Percentiles rank a stretch among this genome's conserved stretches.
Evolutionary conservation across 2,329 filamentous ascomycete species (phyloP).

Genomic region (Sporothrix protearum): DNA sequence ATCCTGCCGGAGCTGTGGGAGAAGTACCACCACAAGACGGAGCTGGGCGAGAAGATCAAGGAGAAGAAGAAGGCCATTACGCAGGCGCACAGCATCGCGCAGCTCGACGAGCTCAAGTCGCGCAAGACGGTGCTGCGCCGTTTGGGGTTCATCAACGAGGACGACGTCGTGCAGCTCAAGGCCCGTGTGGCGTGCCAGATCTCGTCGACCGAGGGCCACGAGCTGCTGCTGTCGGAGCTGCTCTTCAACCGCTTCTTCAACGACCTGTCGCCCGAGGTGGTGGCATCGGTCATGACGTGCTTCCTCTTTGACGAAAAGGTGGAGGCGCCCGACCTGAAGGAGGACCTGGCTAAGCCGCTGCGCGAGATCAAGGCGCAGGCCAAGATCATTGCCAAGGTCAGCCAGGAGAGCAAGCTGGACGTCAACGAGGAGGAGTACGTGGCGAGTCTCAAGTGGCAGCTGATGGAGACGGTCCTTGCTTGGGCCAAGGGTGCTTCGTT

Average conservation of each 20-base stretch:
- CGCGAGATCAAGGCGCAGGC: constrained; percentile 85
- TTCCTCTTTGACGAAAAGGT: constrained; percentile 98
- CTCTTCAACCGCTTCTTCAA: constrained; percentile 99
- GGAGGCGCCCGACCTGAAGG: constrained; percentile 70
- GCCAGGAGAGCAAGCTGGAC: constrained; percentile 86
- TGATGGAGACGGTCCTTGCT: constrained; percentile 93
- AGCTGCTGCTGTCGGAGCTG: constrained; percentile 86
- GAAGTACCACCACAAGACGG: constrained; percentile 78
- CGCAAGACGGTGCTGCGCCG: constrained; percentile 92
- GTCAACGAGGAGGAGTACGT: constrained; percentile 96
- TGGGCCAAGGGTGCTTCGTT: constrained; percentile 92
- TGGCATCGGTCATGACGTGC: constrained; percentile 80
- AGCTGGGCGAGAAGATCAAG: constrained; percentile 75
- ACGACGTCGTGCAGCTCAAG: constrained; percentile 93
- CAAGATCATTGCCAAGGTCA: constrained; percentile 84
- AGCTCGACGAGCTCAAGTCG: constrained; percentile 93
- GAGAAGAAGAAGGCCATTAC: constrained; percentile 81
- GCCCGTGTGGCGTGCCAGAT: constrained; percentile 97
- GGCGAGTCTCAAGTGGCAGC: constrained; percentile 81
- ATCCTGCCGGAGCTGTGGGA: constrained; percentile 80
- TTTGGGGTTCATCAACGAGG: constrained; percentile 91
- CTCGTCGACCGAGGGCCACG: constrained; percentile 83
- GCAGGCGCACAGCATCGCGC: constrained; percentile 80
- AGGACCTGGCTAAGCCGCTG: constrained; percentile 82
- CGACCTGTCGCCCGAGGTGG: constrained; percentile 81